These are phyloP conservation scores for Hypoxylon perforatum DNA, from an alignment of 495 filamentous ascomycete species.

Conservation along the genomic window DNA sequence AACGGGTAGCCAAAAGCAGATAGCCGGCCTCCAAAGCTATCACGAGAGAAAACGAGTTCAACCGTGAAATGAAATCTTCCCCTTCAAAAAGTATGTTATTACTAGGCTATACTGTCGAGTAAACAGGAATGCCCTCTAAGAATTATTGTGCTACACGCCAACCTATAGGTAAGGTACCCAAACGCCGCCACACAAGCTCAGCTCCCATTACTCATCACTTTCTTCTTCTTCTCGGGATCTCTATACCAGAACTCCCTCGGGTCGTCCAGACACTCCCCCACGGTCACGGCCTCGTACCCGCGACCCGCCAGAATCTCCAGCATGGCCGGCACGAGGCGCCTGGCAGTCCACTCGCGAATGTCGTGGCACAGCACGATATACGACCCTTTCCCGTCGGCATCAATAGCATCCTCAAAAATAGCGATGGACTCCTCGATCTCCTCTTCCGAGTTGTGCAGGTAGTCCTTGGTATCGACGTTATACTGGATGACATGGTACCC, in stretches of 20 bases:
- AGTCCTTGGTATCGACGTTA: conserved; percentile 78
- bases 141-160: neutral
- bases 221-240: neutral
- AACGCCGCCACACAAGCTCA: neutral
- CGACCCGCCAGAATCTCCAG: conserved; percentile 60
- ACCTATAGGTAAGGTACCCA: too few species aligned
- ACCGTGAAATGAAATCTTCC: too few species aligned
- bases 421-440: conserved; percentile 66
- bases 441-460: conserved; percentile 62
- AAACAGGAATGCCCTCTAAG: too few species aligned
- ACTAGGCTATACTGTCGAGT: too few species aligned
- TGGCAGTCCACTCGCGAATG: conserved; percentile 71
- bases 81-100: too few species aligned
- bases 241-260: conserved; percentile 60
- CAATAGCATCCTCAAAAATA: conserved; percentile 48
- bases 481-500: conserved; percentile 75
- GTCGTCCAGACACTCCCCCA: conserved; percentile 53
- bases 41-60: too few species aligned
- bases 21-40: too few species aligned
- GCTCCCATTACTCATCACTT: neutral
- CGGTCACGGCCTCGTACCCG: conserved; percentile 60
- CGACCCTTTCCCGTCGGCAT: conserved; percentile 47
- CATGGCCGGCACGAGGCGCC: conserved; percentile 72
- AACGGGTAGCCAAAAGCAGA: too few species aligned
- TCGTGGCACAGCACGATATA: conserved; percentile 67